phyloP scores from a whole-genome alignment of 495 filamentous ascomycete genomes.

The Neurospora tetraspora region DNA sequence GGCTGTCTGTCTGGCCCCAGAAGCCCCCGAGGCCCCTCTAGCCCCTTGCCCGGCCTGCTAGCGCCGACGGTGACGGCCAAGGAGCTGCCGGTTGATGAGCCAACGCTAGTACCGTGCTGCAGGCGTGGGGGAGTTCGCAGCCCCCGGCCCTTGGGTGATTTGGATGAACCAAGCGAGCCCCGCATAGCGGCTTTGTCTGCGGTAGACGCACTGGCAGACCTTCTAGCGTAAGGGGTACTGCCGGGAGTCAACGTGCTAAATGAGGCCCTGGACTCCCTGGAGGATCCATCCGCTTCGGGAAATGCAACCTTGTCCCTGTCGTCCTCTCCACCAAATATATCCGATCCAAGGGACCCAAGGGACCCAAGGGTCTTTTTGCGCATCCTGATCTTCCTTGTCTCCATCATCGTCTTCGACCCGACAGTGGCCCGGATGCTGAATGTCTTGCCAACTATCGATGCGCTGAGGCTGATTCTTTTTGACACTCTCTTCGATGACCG shows the following conservation, averaged over 20 bases:
- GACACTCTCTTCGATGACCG: neutral
- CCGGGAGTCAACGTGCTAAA: neutral
- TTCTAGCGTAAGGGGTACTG: neutral
- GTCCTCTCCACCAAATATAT: neutral
- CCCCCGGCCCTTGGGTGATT: slow-evolving; percentile 8
- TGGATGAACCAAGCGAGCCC: slow-evolving; percentile 14
- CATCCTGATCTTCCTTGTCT: slow-evolving; percentile 10
- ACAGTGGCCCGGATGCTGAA: slow-evolving; percentile 28
- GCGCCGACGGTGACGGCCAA: neutral
- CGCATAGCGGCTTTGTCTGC: slow-evolving; percentile 3
- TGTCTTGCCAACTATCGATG: slow-evolving; percentile 21
- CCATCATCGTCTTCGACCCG: slow-evolving; percentile 9
- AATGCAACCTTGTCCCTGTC: slow-evolving; percentile 15
- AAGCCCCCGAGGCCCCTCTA: neutral
- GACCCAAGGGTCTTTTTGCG: slow-evolving; percentile 24
- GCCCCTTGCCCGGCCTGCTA: neutral
- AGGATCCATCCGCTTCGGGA: slow-evolving; percentile 5
- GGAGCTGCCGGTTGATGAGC: neutral
- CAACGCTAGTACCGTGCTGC: neutral
- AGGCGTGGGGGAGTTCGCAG: slow-evolving; percentile 18
- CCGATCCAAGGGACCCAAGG: neutral
- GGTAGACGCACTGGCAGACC: neutral
- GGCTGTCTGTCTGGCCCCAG: neutral
- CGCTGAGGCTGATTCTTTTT: neutral
- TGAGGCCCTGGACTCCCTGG: neutral